phyloP scores from a whole-genome alignment of 768 basidiomycete species.

The Lenzites betulinus region DNA sequence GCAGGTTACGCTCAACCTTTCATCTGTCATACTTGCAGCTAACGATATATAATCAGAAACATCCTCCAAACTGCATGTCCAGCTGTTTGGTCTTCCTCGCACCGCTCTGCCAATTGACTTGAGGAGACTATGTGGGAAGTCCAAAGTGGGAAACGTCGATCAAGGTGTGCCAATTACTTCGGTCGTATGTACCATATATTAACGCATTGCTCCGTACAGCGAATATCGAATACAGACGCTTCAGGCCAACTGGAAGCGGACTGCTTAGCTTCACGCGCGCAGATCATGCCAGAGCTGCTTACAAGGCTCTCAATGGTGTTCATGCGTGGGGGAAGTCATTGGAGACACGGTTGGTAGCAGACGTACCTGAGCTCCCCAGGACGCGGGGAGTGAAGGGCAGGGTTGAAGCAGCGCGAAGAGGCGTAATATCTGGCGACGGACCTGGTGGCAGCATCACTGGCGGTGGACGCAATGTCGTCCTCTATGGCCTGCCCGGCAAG shows the following conservation, averaged over 20 bases:
- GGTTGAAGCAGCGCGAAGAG: slow-evolving; percentile 39
- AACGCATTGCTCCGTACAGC: slow-evolving; percentile 40
- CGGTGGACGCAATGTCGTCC: slow-evolving; percentile 54
- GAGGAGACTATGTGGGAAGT: slow-evolving; percentile 38
- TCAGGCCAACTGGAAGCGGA: slow-evolving; percentile 60
- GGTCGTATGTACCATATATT: neutral
- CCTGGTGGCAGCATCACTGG: slow-evolving; percentile 53
- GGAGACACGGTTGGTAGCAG: slow-evolving; percentile 34
- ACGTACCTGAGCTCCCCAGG: slow-evolving; percentile 23
- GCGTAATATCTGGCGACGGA: slow-evolving; percentile 44
- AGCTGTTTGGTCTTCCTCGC: slow-evolving; percentile 40
- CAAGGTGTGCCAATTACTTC: slow-evolving; percentile 24
- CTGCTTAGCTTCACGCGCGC: slow-evolving; percentile 55
- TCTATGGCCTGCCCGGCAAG: slow-evolving; percentile 63
- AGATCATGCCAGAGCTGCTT: slow-evolving; percentile 43
- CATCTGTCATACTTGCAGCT: neutral
- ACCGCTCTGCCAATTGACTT: slow-evolving; percentile 60
- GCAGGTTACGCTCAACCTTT: neutral
- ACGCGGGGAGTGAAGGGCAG: slow-evolving; percentile 45
- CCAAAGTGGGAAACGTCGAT: slow-evolving; percentile 30
- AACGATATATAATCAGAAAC: neutral
- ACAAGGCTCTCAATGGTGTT: slow-evolving; percentile 45
- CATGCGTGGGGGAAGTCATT: slow-evolving; percentile 49
- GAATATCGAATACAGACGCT: slow-evolving; percentile 58
- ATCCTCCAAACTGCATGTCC: neutral